Percentiles rank a stretch among this genome's conserved stretches.
Evolutionary conservation across 2,329 filamentous ascomycete species (phyloP).

Genomic region (Pezicula neosporulosa): DNA sequence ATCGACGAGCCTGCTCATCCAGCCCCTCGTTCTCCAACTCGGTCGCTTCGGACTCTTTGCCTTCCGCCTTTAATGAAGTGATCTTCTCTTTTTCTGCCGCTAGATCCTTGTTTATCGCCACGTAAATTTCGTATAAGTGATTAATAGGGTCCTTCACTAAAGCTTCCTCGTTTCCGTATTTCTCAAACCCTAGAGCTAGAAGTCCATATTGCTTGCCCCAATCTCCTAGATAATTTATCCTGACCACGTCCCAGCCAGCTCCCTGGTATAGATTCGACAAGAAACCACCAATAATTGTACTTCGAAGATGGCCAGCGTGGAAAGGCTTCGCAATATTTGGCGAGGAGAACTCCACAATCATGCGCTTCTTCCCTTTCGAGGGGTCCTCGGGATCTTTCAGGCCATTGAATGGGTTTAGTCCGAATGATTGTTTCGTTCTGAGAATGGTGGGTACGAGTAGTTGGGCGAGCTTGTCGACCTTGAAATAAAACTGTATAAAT

Average conservation of each 20-base stretch:
- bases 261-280: constrained; percentile 65
- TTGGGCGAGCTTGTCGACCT: constrained; percentile 59
- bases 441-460: constrained; percentile 69
- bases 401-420: constrained; percentile 58
- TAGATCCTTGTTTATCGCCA: constrained; percentile 65
- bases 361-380: constrained; percentile 40
- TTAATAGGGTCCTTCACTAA: constrained; percentile 73
- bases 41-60: constrained; percentile 42
- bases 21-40: constrained; percentile 52
- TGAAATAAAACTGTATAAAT: constrained; percentile 80
- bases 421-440: constrained; percentile 56
- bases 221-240: constrained; percentile 75
- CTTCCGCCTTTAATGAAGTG: constrained; percentile 37
- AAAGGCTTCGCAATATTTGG: constrained; percentile 87
- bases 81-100: constrained; percentile 63
- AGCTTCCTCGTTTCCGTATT: constrained; percentile 70
- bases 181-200: constrained; percentile 70
- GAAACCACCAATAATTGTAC: constrained; percentile 74
- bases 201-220: constrained; percentile 74
- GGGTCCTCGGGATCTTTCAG: constrained; percentile 59
- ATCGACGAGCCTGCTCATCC: constrained; percentile 72
- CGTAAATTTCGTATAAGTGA: constrained; percentile 79
- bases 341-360: constrained; percentile 79
- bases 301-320: constrained; percentile 70
- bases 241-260: constrained; percentile 67